Base-by-base conservation (phyloP, 202 grass and related monocot genomes). In the Setaria italica region DNA sequence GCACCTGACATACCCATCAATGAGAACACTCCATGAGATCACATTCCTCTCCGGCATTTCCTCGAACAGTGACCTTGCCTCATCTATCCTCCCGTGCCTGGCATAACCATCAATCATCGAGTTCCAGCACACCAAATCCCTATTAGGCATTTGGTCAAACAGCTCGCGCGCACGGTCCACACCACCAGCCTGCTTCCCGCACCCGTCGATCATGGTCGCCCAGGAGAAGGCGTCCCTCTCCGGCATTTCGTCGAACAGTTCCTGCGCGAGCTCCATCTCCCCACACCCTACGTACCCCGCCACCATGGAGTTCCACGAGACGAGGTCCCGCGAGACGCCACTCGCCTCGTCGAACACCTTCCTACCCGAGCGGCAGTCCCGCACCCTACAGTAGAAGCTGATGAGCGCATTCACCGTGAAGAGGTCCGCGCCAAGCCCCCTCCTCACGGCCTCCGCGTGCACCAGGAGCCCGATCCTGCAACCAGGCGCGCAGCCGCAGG, bases 301-400 rank as follows among this genome's bases (percentile, higher is more conserved):
- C 11, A 95, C 79, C 73, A 95, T 95, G 14, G 88, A 95, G 60
- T 95, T 92, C 93, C 93, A 95, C 9, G 90, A 92, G 16, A 89
- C 78, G 59, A 90, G 41, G 74, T 95, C 86, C 42, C 64, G 82
- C 37, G 71, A 69, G n/a, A 59, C 76, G 16, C 35, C 56, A 11
- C 63, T 39, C 13, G 82, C 69, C 50, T 82, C 56, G 19, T 95
- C 90, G 80, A 95, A 95, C 90, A 95, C 77, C 80, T 80, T 95
- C 62, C 88, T 82, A 48, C 86, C 86, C 3, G 76, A 85, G 21
- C 53, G 48, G 34, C 74, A 79, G 39, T 92, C 90, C 32, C 80
- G 72, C 53, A 57, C 59, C 78, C 86, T 90, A n/a, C 88, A 87
- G 54, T 95, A 99, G 82, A 95, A 94, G 75, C 88, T 88, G 62